Evolutionary conservation across 495 filamentous ascomycete species (phyloP).

Genomic region (Penicillium taxi): DNA sequence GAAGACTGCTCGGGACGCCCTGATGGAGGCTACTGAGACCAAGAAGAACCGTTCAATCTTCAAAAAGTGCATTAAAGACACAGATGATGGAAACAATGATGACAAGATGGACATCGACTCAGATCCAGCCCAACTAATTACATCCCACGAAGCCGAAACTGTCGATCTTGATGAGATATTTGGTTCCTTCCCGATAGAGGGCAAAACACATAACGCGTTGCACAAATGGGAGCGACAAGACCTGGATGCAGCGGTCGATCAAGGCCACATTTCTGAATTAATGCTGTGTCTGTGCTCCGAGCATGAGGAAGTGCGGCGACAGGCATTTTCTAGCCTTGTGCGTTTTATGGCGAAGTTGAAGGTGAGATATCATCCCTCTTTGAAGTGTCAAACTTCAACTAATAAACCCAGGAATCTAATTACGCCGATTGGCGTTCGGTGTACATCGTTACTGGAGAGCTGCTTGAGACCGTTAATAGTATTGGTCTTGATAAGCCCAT

Average conservation of each 20-base stretch:
- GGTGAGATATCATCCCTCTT: conserved; percentile 17
- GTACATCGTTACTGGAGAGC: conserved; percentile 66
- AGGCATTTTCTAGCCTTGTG: conserved; percentile 60
- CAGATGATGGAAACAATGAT: conserved; percentile 16
- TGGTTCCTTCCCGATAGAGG: conserved; percentile 32
- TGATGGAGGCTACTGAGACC: conserved; percentile 31
- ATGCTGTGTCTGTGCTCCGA: conserved; percentile 68
- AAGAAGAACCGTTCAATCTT: conserved; percentile 31
- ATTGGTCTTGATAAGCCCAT: conserved; percentile 50
- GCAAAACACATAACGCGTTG: conserved; percentile 33
- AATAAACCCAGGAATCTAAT: conserved; percentile 42
- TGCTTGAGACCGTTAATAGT: conserved; percentile 60
- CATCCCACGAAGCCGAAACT: conserved; percentile 6
- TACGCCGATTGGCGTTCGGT: conserved; percentile 70
- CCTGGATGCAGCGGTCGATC: conserved; percentile 62
- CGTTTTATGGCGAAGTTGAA: conserved; percentile 60
- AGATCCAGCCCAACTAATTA: background rate
- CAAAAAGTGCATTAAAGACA: conserved; percentile 35
- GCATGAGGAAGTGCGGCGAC: conserved; percentile 61
- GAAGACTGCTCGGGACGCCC: conserved; percentile 32
- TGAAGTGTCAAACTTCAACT: background rate
- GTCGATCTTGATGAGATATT: conserved; percentile 36
- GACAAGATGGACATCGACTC: conserved; percentile 21
- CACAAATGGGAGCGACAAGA: conserved; percentile 67
- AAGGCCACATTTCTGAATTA: conserved; percentile 58